Base-by-base conservation (phyloP, 768 basidiomycete species). In the Auricularia cornea region DNA sequence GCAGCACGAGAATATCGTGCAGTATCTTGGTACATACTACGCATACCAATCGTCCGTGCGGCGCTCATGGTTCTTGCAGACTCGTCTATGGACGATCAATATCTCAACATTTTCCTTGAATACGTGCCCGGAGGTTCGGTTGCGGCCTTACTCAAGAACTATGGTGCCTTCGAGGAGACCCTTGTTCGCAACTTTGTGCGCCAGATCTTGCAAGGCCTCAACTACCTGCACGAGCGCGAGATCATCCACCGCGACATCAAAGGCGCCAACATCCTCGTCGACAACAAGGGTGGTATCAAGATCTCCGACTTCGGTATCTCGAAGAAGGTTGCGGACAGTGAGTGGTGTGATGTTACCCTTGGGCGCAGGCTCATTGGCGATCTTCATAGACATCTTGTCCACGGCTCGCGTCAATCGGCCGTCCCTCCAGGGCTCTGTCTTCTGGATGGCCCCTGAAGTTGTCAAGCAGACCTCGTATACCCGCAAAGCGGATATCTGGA, bases 371-470 rank as follows among this genome's bases (percentile, higher is more conserved):
- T n/a, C n/a, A n/a, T n/a, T 54, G 33, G 20, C 23, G 5, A 33
- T 18, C 2, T 40, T 30, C 1, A 23, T 65, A 76, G 74, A 75
- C 65, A 70, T 77, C 2, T 70, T 78, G 60, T 70, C 70, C 28
- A 77, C 78, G 28, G 64, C 67, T 48, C 86, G 89, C 28, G 82
- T 87, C 52, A 89, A 98, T 72, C 82, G 97, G 6, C 92, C 94
- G 3, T 98, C 97, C 1, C 77, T 98, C 4, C 97, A 98, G 74
- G 97, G 97, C 2, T 97, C 94, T 1, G 95, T 98, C 12, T 98
- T 97, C 76, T 98, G 96, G 96, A 98, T 98, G 96, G 96, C 96
- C 0, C 96, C 96, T 0, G 96, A 98, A 75, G 94, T 98, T 23
- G 97, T 98, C 64, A 95, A 95, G 71, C 97, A 99, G 77, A 94